phyloP scores from a whole-genome alignment of 2,329 filamentous ascomycete genomes.

The Tolypocladium nubicola region DNA sequence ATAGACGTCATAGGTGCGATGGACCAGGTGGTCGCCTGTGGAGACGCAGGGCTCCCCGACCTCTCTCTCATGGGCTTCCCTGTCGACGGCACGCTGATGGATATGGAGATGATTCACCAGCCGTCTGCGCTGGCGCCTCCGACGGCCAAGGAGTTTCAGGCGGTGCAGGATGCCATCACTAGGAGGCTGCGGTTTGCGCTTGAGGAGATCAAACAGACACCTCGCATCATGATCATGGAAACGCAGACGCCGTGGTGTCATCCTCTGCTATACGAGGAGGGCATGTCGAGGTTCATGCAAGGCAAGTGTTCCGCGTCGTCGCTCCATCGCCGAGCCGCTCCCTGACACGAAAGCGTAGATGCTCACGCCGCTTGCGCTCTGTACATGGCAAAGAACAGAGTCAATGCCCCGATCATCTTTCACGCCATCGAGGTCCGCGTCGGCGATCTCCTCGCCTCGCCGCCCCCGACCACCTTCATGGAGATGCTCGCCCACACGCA shows the following conservation, averaged over 20 bases:
- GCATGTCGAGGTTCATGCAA: constrained; percentile 41
- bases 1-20: neutral
- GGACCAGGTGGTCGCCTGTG: neutral
- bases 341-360: constrained; percentile 21
- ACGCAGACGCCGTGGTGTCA: constrained; percentile 45
- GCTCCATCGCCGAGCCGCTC: neutral
- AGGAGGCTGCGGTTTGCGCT: constrained; percentile 31
- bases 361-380: constrained; percentile 42
- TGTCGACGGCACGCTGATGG: constrained; percentile 7
- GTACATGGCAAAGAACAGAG: constrained; percentile 35
- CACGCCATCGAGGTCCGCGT: constrained; percentile 34
- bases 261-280: constrained; percentile 34
- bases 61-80: constrained; percentile 5
- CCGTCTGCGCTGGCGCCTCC: constrained; percentile 12
- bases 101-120: constrained; percentile 11
- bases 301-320: constrained; percentile 18
- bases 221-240: constrained; percentile 34
- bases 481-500: constrained; percentile 32
- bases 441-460: constrained; percentile 28
- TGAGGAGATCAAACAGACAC: constrained; percentile 40
- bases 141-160: constrained; percentile 8
- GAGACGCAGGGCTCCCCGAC: constrained; percentile 7
- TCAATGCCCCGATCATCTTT: constrained; percentile 37
- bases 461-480: constrained; percentile 15
- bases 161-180: constrained; percentile 12